These are phyloP conservation scores for Suillus spraguei DNA, from an alignment of 768 basidiomycete species.

Conservation along the genomic window DNA sequence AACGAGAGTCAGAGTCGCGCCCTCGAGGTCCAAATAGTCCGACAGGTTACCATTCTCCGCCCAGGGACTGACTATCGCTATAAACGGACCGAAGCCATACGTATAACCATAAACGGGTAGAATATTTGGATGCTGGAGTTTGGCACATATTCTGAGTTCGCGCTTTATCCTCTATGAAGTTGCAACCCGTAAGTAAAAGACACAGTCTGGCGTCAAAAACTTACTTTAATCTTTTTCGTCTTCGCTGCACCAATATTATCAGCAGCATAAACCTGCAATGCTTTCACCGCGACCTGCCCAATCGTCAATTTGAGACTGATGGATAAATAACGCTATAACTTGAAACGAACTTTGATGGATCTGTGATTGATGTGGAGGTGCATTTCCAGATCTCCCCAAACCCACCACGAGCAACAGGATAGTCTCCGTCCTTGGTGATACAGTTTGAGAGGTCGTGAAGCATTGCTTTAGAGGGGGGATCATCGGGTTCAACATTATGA, in stretches of 20 bases:
- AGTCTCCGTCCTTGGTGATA: too few relatives aligned
- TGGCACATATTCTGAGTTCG: constrained; percentile 27
- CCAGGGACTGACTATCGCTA: constrained; percentile 38
- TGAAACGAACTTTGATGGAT: not conserved
- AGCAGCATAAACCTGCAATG: constrained; percentile 22
- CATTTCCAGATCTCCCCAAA: too few relatives aligned
- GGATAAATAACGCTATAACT: not conserved
- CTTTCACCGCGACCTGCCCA: constrained; percentile 27
- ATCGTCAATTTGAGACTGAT: not conserved
- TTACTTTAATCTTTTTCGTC: not conserved
- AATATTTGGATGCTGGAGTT: constrained; percentile 29
- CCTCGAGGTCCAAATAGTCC: constrained; percentile 21
- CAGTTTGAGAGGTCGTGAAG: too few relatives aligned
- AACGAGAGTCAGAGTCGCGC: constrained; percentile 10
- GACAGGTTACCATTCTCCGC: constrained; percentile 33
- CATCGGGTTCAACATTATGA: too few relatives aligned
- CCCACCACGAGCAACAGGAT: too few relatives aligned
- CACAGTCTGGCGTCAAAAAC: not conserved
- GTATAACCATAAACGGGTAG: constrained; percentile 33
- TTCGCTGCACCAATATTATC: constrained; percentile 7
- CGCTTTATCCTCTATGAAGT: constrained; percentile 23
- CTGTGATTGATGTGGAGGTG: not conserved
- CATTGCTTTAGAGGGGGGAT: too few relatives aligned
- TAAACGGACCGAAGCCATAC: constrained; percentile 32
- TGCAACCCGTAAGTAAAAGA: not conserved